These are phyloP conservation scores for Aspergillus intermedius DNA, from an alignment of 2,329 filamentous ascomycete species.

Conservation along the genomic window DNA sequence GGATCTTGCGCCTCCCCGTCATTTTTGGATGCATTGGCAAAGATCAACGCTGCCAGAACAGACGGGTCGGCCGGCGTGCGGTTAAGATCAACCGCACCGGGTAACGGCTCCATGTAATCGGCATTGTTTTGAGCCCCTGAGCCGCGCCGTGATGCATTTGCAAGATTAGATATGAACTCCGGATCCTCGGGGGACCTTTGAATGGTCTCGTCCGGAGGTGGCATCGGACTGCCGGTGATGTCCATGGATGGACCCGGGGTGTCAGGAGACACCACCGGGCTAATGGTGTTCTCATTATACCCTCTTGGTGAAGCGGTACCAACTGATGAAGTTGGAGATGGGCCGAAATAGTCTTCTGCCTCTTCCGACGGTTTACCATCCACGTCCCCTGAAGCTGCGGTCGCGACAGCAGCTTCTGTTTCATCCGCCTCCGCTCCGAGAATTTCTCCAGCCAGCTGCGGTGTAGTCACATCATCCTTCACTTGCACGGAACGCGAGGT, in stretches of 20 bases:
- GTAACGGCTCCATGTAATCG: neutral
- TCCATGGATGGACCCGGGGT: conserved; percentile 30
- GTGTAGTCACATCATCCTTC: neutral
- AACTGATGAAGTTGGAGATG: neutral
- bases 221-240: conserved; percentile 23
- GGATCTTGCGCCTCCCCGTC: conserved; percentile 9
- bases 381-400: neutral
- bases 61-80: conserved; percentile 19
- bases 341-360: neutral
- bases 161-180: neutral
- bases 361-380: neutral
- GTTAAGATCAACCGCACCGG: conserved; percentile 5
- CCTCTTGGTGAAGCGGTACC: conserved; percentile 3
- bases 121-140: conserved; percentile 7
- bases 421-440: neutral
- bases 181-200: conserved; percentile 9
- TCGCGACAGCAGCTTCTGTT: neutral
- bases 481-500: neutral
- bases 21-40: conserved; percentile 16
- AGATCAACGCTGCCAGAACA: conserved; percentile 22
- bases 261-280: conserved; percentile 29
- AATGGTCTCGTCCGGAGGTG: conserved; percentile 13
- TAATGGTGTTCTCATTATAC: conserved; percentile 28
- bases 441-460: neutral
- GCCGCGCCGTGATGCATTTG: neutral